Base-by-base conservation (phyloP, 2,329 filamentous ascomycete species). In the Trichoderma harzianum region DNA sequence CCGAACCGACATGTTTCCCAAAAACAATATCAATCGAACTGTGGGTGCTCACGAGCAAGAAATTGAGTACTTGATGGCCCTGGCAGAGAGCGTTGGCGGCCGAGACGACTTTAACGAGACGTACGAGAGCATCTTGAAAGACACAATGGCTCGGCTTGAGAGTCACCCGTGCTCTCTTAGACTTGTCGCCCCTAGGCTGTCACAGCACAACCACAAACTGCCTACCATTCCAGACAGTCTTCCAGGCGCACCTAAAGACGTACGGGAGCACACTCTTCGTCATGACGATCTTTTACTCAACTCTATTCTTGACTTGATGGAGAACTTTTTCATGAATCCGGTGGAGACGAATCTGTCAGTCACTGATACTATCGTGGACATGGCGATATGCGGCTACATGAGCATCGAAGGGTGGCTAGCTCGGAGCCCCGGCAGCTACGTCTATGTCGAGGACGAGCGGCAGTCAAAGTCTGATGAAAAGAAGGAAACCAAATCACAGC, bases 331-430 rank as follows among this genome's bases (percentile, higher is more conserved):
- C 76, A 87, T 93, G 6, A 99, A 99, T 76, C 91, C 94, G 3
- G 90, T 98, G 3, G 94, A 98, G 76, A 95, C 93, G 3, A 99
- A 99, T 76, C 84, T 99, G 4, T 92, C 92, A 0, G 85, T 98
- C 2, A 98, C 95, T 0, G 93, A 97, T 77, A 88, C 92, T 1
- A 85, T 98, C 57, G 88, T 97, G 32, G 92, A 93, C 75, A 85
- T 99, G 53, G 93, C 93, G 12, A 90, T 93, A 1, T 98, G 96
- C 76, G 92, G 94, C 7, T 92, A 93, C 74, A 91, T 97, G 78
- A 90, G 91, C 24, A 86, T 98, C 14, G 94, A 98, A 78, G 92
- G 93, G n/a, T 99, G 96, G 95, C 84, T 98, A 34, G 84, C 95
- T 7, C 90, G 93, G 18, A 89, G 91, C 68, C 92, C 93, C 5